phyloP scores from a whole-genome alignment of 1,139 yeast genomes.

The Zygosaccharomyces sapae region DNA sequence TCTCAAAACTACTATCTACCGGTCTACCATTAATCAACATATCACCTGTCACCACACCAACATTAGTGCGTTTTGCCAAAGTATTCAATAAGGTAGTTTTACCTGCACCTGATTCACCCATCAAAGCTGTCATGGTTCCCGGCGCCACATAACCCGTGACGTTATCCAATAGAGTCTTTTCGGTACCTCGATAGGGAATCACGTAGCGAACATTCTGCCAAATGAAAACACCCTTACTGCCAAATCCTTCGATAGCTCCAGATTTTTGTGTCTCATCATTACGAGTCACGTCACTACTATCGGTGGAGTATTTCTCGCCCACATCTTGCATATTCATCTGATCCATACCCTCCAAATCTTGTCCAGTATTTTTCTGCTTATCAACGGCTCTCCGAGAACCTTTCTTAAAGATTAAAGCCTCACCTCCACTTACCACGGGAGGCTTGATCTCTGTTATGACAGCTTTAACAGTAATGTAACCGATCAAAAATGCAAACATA shows the following conservation, averaged over 20 bases:
- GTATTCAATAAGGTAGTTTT: conserved; percentile 60
- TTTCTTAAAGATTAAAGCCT: conserved; percentile 41
- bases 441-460: conserved; percentile 41
- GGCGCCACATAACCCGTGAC: conserved; percentile 52
- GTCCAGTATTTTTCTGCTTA: conserved; percentile 6
- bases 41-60: conserved; percentile 56
- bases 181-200: conserved; percentile 37
- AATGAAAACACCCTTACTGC: conserved; percentile 38
- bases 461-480: conserved; percentile 39
- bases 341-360: conserved; percentile 24
- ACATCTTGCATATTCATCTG: conserved; percentile 16
- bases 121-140: conserved; percentile 55
- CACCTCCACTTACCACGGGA: conserved; percentile 42
- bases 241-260: conserved; percentile 26
- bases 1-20: conserved; percentile 46
- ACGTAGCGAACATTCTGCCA: conserved; percentile 46
- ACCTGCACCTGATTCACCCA: conserved; percentile 77
- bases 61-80: conserved; percentile 50
- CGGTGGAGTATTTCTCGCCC: conserved; percentile 18
- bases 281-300: conserved; percentile 14
- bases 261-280: conserved; percentile 10
- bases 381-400: conserved; percentile 22
- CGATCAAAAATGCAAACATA: conserved; percentile 41
- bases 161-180: conserved; percentile 41
- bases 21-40: conserved; percentile 53